A percentile compares a stretch with the other conserved stretches of the same genome.
These are phyloP conservation scores for Lolium rigidum DNA, from an alignment of 176 grass and related monocot genomes.

Conservation along the genomic window DNA sequence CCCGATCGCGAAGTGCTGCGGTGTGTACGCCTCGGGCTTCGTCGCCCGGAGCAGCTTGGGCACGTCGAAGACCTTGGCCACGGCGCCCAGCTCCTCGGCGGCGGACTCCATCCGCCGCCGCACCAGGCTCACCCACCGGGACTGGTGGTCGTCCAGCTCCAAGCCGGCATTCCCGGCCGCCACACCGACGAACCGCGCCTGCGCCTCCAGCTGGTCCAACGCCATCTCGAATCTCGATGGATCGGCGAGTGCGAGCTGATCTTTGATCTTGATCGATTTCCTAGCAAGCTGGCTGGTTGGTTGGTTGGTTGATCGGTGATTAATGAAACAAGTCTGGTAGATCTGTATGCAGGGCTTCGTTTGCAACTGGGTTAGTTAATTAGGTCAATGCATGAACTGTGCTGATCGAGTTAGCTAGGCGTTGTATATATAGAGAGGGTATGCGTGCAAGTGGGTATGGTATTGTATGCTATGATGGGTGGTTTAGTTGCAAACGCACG, in stretches of 20 bases:
- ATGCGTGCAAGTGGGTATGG: not conserved
- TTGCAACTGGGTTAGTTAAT: not conserved
- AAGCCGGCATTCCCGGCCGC: slow-evolving; percentile 32
- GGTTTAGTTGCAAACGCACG: not conserved
- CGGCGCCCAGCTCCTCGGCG: slow-evolving; percentile 50
- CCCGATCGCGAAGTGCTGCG: slow-evolving; percentile 76
- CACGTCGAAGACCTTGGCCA: slow-evolving; percentile 70
- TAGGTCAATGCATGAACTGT: not conserved
- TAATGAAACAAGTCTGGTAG: no score
- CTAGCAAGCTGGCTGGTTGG: not conserved
- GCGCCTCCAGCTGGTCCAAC: slow-evolving; percentile 43
- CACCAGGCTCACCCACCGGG: slow-evolving; percentile 69
- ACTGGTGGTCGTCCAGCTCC: slow-evolving; percentile 48
- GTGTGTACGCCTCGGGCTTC: slow-evolving; percentile 60
- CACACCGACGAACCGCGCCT: slow-evolving; percentile 39
- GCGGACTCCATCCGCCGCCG: slow-evolving; percentile 51
- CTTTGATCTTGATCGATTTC: not conserved
- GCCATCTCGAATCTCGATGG: not conserved
- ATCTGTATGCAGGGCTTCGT: no score
- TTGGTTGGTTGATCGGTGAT: no score
- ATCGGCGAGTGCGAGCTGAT: no score
- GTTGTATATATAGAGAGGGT: not conserved
- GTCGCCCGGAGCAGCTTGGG: slow-evolving; percentile 45
- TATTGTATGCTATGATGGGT: not conserved
- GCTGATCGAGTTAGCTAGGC: not conserved